Conservation (phyloP, 805 yeast species). For the Wickerhamiella galacta region DNA sequence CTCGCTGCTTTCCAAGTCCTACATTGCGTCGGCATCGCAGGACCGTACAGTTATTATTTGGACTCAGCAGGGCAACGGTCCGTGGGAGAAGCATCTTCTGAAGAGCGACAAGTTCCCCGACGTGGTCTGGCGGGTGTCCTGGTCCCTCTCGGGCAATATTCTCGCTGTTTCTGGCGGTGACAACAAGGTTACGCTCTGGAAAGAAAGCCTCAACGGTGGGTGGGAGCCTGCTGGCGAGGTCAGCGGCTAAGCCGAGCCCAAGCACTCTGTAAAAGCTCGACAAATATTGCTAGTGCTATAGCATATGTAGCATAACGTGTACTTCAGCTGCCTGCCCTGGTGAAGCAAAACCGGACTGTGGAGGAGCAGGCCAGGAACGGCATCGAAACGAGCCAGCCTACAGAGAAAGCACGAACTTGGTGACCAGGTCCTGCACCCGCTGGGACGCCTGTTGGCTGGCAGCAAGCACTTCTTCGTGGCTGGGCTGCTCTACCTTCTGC, state of each 20-base stretch:
- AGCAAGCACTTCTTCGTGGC: conserved; percentile 81
- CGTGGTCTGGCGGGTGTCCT: conserved; percentile 94
- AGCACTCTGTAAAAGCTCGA: too few relatives aligned
- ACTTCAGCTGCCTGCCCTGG: too few relatives aligned
- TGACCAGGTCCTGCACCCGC: conserved; percentile 60
- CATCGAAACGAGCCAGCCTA: too few relatives aligned
- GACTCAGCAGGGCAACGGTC: conserved; percentile 58
- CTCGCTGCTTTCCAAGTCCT: conserved; percentile 65
- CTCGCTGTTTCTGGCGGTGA: conserved; percentile 94
- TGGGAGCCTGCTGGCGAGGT: conserved; percentile 98
- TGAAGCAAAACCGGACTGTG: too few relatives aligned
- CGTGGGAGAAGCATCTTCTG: conserved; percentile 70
- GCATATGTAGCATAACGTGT: too few relatives aligned
- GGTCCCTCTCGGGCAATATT: conserved; percentile 93
- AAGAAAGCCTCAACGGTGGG: conserved; percentile 76
- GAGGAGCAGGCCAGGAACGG: too few relatives aligned
- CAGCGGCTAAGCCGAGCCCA: background rate
- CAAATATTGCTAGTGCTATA: too few relatives aligned
- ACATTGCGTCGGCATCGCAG: conserved; percentile 92
- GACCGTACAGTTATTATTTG: conserved; percentile 89
- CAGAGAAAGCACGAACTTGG: conserved; percentile 10
- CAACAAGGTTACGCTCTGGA: conserved; percentile 90
- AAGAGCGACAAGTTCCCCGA: conserved; percentile 79
- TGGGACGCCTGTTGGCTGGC: conserved; percentile 64
- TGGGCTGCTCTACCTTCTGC: conserved; percentile 51